These are phyloP conservation scores for Claviceps lovelessii DNA, from an alignment of 2,329 filamentous ascomycete species.

Conservation along the genomic window DNA sequence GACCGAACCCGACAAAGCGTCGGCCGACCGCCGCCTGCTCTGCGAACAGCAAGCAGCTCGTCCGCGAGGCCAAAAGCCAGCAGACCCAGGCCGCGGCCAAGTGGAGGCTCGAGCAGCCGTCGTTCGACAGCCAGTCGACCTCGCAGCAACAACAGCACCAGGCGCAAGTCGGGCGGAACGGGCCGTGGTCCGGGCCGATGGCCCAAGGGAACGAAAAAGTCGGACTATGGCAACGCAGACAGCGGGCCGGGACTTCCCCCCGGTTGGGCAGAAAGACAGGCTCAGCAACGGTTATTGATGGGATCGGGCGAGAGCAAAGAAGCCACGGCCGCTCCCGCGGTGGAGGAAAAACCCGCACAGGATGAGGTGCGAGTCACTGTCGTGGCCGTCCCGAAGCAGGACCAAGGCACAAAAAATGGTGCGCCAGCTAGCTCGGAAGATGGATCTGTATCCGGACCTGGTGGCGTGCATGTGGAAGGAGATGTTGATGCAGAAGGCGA, in stretches of 20 bases:
- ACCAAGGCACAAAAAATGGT: conserved; percentile 10
- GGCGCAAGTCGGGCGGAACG: conserved; percentile 46
- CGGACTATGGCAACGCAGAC: conserved; percentile 51
- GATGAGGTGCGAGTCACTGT: conserved; percentile 22
- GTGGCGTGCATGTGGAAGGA: neutral
- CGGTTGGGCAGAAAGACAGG: conserved; percentile 30
- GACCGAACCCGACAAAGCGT: conserved; percentile 31
- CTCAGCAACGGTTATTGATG: conserved; percentile 7
- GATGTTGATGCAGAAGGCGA: neutral
- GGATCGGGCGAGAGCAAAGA: conserved; percentile 7
- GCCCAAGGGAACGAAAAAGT: conserved; percentile 55
- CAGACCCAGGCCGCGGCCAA: conserved; percentile 26
- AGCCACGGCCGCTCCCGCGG: conserved; percentile 5
- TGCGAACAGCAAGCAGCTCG: conserved; percentile 22
- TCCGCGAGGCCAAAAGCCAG: conserved; percentile 25
- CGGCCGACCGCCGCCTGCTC: conserved; percentile 20
- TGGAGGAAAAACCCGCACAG: conserved; percentile 14
- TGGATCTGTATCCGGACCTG: neutral
- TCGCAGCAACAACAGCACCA: conserved; percentile 27
- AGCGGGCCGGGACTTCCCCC: conserved; percentile 51
- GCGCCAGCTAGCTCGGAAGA: conserved; percentile 3
- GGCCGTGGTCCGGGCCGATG: conserved; percentile 50
- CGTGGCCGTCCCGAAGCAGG: conserved; percentile 9
- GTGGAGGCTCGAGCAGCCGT: conserved; percentile 14
- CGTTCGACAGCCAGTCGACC: conserved; percentile 23